Conservation (phyloP, 805 yeast species). For the Candida piceae region DNA sequence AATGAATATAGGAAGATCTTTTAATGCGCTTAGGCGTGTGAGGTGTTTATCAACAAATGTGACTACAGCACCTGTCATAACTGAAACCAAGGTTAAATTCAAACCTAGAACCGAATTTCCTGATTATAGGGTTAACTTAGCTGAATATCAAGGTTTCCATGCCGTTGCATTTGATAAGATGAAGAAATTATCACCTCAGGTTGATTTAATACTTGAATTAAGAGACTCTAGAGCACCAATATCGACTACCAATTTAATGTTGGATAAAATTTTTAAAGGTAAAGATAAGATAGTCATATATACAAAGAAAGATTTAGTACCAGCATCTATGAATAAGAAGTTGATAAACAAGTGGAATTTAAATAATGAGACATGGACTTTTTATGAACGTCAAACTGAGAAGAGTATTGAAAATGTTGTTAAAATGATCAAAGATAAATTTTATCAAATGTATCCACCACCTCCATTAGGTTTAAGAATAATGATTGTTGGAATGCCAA, state of each 20-base stretch:
- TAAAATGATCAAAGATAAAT: constrained; percentile 41
- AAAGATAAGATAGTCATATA: constrained; percentile 62
- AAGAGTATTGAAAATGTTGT: constrained; percentile 48
- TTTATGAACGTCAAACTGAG: constrained; percentile 50
- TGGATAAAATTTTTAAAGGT: constrained; percentile 58
- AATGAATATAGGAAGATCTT: too few relatives aligned
- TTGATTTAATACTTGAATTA: constrained; percentile 78
- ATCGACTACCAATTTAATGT: constrained; percentile 72
- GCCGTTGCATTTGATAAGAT: constrained; percentile 67
- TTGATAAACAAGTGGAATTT: constrained; percentile 30
- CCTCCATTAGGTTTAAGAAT: constrained; percentile 82
- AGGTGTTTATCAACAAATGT: too few relatives aligned
- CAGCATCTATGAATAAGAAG: constrained; percentile 28
- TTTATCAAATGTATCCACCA: constrained; percentile 47
- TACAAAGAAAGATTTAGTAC: constrained; percentile 66
- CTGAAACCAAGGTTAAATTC: too few relatives aligned
- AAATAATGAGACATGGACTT: constrained; percentile 23
- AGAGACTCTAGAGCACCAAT: constrained; percentile 89
- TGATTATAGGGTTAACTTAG: constrained; percentile 56
- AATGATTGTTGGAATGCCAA: constrained; percentile 91
- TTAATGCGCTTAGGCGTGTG: too few relatives aligned
- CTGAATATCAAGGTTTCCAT: constrained; percentile 91
- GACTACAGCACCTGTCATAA: too few relatives aligned
- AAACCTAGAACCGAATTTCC: constrained; percentile 74
- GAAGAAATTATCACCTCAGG: constrained; percentile 66